Evolutionary conservation across 1,284 basidiomycete genomes (phyloP).

Genomic region (Rhizoctonia solani): DNA sequence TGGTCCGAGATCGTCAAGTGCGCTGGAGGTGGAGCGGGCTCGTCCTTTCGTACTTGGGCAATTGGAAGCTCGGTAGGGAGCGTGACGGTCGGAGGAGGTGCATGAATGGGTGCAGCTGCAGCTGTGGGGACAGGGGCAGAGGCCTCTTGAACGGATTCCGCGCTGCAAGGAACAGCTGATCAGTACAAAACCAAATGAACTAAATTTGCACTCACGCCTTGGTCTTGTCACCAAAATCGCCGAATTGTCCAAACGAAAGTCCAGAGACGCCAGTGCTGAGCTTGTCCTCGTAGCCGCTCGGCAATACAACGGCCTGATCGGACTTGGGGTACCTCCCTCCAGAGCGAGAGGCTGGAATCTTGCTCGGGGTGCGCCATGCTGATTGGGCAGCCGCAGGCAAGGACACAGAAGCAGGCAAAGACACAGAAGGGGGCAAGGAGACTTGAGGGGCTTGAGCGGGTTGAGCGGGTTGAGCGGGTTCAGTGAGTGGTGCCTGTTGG

Average conservation of each 20-base stretch:
- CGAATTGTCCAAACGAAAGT: conserved; percentile 23
- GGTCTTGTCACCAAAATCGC: background rate
- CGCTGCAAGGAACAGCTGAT: background rate
- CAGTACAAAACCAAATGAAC: background rate
- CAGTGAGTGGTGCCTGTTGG: background rate
- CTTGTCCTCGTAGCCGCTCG: conserved; percentile 20
- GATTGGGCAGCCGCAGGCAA: background rate
- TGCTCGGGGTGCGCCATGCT: background rate
- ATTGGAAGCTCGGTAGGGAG: background rate
- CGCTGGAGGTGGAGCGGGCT: conserved; percentile 45
- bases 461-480: background rate
- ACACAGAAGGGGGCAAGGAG: background rate
- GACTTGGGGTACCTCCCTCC: conserved; percentile 17
- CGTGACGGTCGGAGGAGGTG: conserved; percentile 37
- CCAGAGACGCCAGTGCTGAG: conserved; percentile 8
- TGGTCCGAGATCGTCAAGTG: conserved; percentile 27
- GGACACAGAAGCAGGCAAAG: background rate
- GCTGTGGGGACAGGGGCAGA: no score
- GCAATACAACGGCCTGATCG: conserved; percentile 29
- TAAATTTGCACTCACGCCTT: background rate
- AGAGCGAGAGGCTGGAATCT: background rate
- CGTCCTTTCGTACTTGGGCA: background rate
- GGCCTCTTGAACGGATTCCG: conserved; percentile 34
- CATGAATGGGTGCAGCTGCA: no score
- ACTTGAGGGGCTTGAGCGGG: no score